Evolutionary conservation across 768 basidiomycete genomes (phyloP), one percentile per base, ranked within the genome.

Genomic region (Botryobasidium botryosum): DNA sequence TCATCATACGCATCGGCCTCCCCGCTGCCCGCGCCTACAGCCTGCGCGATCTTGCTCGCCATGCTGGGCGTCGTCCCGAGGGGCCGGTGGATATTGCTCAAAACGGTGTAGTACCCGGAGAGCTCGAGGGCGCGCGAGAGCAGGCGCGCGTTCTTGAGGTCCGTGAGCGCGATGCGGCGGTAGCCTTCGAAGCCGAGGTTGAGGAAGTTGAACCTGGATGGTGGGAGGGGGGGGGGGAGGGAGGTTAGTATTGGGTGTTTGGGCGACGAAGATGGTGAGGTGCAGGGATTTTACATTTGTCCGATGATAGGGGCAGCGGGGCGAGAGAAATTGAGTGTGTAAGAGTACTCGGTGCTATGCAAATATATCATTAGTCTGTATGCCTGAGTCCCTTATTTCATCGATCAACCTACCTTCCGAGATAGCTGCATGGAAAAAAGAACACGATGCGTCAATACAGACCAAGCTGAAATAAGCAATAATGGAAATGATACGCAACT

Each of bases 341-440:
- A 79, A 1, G 79, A 79, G 58, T 88, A 90, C 58, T 92, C 84
- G 46, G 70, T 64, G 29, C 57, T 66, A 35, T 66, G 66, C 25
- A 65, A 61, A 43, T 63, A 55, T 33, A 8, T 26, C 6, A 13
- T 29, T 24, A 33, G 41, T 17, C 13, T 39, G 18, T 18, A n/a
- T 24, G 20, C 15, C 35, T n/a, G n/a, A n/a, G 2, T 13, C 10
- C 6, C 26, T 38, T 20, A 17, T 7, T 25, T 15, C 27, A 23
- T 23, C 10, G 39, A 40, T 26, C 40, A n/a, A 29, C 31, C 8
- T 27, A 40, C 46, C 21, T 47, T 26, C 40, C 46, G 20, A 40
- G 41, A 42, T 40, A 43, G 27, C 39, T 40, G 27, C 23, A 5
- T 23, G 31, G 18, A 18, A 25, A 5, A n/a, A 25, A n/a, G n/a